These are phyloP conservation scores for Theobroma grandiflorum DNA, from an alignment of 441 rosid species.

Conservation along the genomic window DNA sequence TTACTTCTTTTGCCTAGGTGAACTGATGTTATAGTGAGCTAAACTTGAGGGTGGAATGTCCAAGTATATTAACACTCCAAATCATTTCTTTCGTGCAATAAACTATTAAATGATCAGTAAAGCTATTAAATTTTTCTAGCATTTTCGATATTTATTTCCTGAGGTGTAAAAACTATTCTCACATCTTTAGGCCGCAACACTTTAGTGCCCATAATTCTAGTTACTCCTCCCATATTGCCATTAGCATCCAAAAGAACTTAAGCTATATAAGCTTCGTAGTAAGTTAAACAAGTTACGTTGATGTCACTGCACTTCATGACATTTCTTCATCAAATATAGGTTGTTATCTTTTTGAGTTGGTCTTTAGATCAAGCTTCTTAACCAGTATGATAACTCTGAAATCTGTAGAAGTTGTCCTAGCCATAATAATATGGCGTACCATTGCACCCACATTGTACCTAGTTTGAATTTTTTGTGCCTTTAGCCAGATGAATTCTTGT, in stretches of 20 bases:
- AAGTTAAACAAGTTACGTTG: not conserved
- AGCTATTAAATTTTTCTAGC: not conserved
- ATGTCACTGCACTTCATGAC: not conserved
- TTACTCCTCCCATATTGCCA: not conserved
- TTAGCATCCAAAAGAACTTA: not conserved
- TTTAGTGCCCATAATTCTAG: not conserved
- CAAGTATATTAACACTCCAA: not conserved
- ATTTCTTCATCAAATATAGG: not conserved
- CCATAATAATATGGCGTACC: not conserved
- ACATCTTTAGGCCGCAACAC: not conserved
- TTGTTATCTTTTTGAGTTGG: not conserved
- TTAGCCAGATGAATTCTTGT: not conserved
- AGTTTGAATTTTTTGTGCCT: not conserved
- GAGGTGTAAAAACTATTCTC: not conserved
- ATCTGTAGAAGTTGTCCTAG: not conserved
- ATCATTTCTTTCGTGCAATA: not conserved
- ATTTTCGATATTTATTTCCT: not conserved
- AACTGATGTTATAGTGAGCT: not conserved
- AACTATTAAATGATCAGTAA: not conserved
- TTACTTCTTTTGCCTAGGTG: not conserved
- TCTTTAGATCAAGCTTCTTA: not conserved
- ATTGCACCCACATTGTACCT: not conserved
- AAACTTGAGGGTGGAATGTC: not conserved
- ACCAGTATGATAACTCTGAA: not conserved
- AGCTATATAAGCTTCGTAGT: not conserved